Evolutionary conservation across 2,329 filamentous ascomycete species (phyloP), one percentile per base, ranked within the genome.

Genomic region (Coniochaeta ligniaria): DNA sequence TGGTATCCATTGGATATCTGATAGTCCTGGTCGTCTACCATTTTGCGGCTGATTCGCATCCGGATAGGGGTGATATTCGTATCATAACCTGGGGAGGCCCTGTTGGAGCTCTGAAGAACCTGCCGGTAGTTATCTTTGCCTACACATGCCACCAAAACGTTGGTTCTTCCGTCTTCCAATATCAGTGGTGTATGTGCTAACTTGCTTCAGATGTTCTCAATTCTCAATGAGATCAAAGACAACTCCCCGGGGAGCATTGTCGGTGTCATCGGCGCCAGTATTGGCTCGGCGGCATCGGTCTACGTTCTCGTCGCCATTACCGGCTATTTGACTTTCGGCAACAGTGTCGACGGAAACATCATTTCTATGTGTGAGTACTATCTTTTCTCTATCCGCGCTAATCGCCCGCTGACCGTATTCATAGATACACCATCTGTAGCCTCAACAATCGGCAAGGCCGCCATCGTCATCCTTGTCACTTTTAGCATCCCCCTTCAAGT

Each of bases 91-190:
- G 92, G 88, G 88, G 86, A 50, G 91, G 94, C 8, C 81, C 91
- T 3, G 80, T 96, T 11, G 84, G 89, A 38, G 87, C 90, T 7
- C 80, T 99, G 59, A 92, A 91, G 67, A 93, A 90, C 64, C 85
- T 99, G 65, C 95, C 95, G 0, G 92, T 99, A 59, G 93, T 98
- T 60, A 91, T 99, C 2, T 99, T 99, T 79, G 95, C 94, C n/a
- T 99, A 98, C 73, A 99, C 95, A 1, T 99, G 95, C 73, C 95
- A 99, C 74, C 95, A 99, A 71, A 99, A 99, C 72, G 91, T 95
- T 77, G 66, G 85, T 71, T 38, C 22, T 45, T 12, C 35, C 6
- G 11, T 36, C 41, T 16, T 12, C n/a, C 16, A 0, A 26, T 22
- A 17, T 56, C 16, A 50, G 36, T 28, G 2, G 2, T 2, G 1